These are phyloP conservation scores for Tulasnella sp. DNA, from an alignment of 768 basidiomycete species.

Conservation along the genomic window DNA sequence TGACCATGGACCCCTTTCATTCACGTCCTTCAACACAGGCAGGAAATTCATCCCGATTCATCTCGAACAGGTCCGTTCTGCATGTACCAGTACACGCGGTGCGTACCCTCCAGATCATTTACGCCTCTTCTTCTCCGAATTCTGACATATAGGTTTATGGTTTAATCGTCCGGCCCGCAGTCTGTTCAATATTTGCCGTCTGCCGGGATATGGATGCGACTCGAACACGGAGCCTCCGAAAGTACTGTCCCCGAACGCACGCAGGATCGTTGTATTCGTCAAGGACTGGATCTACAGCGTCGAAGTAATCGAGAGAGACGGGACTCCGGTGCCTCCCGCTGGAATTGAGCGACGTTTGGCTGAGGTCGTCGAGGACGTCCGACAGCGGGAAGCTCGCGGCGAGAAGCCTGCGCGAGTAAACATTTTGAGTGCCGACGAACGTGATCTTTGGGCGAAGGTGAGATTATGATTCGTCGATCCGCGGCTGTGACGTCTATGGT, in stretches of 20 bases:
- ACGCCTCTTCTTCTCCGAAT: conserved; percentile 12
- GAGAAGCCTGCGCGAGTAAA: conserved; percentile 63
- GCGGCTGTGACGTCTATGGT: not conserved
- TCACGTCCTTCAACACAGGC: conserved; percentile 44
- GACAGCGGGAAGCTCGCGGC: conserved; percentile 46
- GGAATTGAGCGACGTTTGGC: conserved; percentile 49
- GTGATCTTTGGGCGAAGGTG: conserved; percentile 80
- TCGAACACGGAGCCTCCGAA: conserved; percentile 51
- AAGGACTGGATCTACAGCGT: conserved; percentile 73
- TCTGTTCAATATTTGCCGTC: conserved; percentile 69
- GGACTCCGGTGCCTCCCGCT: conserved; percentile 39
- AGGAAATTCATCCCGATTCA: conserved; percentile 65
- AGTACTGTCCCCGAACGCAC: conserved; percentile 47
- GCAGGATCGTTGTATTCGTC: conserved; percentile 47
- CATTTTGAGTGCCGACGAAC: conserved; percentile 69
- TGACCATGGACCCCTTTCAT: not conserved
- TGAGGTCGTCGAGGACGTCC: conserved; percentile 56
- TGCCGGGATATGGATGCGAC: conserved; percentile 68
- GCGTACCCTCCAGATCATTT: conserved; percentile 30
- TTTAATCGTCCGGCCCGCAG: conserved; percentile 35
- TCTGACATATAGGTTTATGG: conserved; percentile 34
- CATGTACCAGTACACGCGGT: conserved; percentile 45
- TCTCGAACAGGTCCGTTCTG: conserved; percentile 62
- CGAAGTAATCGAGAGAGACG: conserved; percentile 54
- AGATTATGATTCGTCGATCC: conserved; percentile 31